Conservation (phyloP, 306 rosid species). For the Acacia crassicarpa region DNA sequence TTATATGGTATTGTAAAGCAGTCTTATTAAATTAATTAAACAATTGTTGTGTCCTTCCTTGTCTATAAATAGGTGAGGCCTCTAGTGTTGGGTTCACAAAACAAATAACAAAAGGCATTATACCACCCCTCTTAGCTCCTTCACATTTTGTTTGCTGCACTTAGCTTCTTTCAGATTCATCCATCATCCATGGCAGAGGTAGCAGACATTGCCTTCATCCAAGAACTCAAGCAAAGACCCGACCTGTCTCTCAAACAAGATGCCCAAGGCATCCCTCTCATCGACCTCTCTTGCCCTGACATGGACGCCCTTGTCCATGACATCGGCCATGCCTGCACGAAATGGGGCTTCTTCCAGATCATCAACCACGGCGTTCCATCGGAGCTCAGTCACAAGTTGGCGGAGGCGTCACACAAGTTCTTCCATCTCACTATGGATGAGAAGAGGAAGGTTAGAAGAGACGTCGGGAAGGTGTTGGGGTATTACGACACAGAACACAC, state of each 20-base stretch:
- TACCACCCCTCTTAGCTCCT: no score
- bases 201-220: background rate
- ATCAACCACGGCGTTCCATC: background rate
- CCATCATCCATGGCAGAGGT: background rate
- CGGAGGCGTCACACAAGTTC: background rate
- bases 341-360: background rate
- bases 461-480: slow-evolving; percentile 8
- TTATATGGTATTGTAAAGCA: no score
- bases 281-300: background rate
- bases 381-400: background rate
- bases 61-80: no score
- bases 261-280: background rate
- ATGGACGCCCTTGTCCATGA: background rate
- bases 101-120: no score
- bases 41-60: no score
- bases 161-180: background rate
- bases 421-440: background rate
- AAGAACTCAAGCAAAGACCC: no score
- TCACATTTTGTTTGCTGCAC: background rate
- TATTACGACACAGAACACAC: slow-evolving; percentile 52
- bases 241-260: background rate
- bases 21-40: no score
- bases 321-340: background rate
- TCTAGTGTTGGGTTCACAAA: no score
- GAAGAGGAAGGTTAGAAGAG: background rate